Evolutionary conservation across 2,329 filamentous ascomycete genomes (phyloP), one percentile per base, ranked within the genome.

Genomic region (Fusarium goolgardi): DNA sequence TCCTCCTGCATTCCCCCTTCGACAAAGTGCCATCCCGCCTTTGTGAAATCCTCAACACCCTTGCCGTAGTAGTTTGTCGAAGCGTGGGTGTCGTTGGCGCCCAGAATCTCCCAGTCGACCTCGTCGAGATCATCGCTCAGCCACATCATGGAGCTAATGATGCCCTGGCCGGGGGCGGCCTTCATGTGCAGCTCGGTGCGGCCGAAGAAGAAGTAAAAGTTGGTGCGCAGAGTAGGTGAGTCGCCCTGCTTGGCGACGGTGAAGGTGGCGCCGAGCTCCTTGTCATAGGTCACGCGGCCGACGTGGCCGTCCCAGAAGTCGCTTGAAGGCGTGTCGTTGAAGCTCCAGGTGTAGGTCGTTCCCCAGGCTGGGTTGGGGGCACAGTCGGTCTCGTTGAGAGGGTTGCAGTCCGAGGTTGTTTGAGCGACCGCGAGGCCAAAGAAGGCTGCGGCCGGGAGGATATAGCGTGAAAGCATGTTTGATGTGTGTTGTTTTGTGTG

Each of bases 171-270:
- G 2, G 83, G 81, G 1, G 94, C 89, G 6, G 91, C 91, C 81
- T 93, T 92, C 82, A 96, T 86, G 70, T 87, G 84, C 59, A 95
- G 85, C 78, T 96, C 92, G 57, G 93, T 89, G 63, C 89, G 88
- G 55, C 93, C 93, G 70, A 91, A 95, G 83, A 96, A 94, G 79
- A 97, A 91, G 81, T 93, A 96, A 77, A 94, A 95, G 72, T 89
- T 88, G 46, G 91, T 89, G 68, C 89, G 86, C 65, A 97, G 86
- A 1, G 93, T 96, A 1, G 93, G 92, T 1, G 93, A 91, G 73
- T 96, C 88, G 66, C 90, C 88, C 67, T 88, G 85, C 76, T 90
- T 84, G 57, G 78, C 81, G 79, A 97, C 89, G 52, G 86, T 90
- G 80, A 96, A 94, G 56, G 85, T 81, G 44, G 91, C 91, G 37